Percentiles rank a stretch among this genome's conserved stretches.
Evolutionary conservation across 2,329 filamentous ascomycete species (phyloP).

Genomic region (Onygenales sp.): DNA sequence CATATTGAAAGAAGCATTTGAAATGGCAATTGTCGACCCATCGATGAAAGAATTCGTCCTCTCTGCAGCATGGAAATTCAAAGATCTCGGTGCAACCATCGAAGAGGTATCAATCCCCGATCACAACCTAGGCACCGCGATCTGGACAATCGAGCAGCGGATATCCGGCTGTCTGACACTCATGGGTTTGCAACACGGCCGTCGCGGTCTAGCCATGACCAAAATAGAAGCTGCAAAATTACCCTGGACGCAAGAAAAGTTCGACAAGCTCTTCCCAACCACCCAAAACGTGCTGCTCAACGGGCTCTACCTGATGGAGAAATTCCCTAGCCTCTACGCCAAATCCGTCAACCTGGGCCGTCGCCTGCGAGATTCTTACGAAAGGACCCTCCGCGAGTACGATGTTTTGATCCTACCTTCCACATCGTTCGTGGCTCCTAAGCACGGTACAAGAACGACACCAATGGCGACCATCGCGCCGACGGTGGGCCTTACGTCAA

Average conservation of each 20-base stretch:
- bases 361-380: slow-evolving; percentile 30
- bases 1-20: slow-evolving; percentile 35
- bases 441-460: not conserved
- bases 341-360: slow-evolving; percentile 34
- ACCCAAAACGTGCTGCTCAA: slow-evolving; percentile 37
- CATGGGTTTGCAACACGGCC: slow-evolving; percentile 35
- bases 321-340: slow-evolving; percentile 29
- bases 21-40: slow-evolving; percentile 29
- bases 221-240: slow-evolving; percentile 43
- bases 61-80: slow-evolving; percentile 33
- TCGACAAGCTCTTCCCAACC: slow-evolving; percentile 36
- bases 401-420: slow-evolving; percentile 35
- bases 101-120: slow-evolving; percentile 43
- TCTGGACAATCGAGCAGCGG: slow-evolving; percentile 44
- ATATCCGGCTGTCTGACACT: slow-evolving; percentile 37
- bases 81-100: slow-evolving; percentile 40
- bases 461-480: not conserved
- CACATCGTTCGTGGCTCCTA: slow-evolving; percentile 7
- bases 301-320: slow-evolving; percentile 31
- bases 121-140: slow-evolving; percentile 35
- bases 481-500: not conserved
- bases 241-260: slow-evolving; percentile 39
- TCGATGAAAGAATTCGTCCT: slow-evolving; percentile 34
- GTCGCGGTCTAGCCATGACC: slow-evolving; percentile 41
- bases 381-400: slow-evolving; percentile 28